A percentile compares a stretch with the other conserved stretches of the same genome.
phyloP scores from a whole-genome alignment of 768 basidiomycete species.

The Trametes maxima region DNA sequence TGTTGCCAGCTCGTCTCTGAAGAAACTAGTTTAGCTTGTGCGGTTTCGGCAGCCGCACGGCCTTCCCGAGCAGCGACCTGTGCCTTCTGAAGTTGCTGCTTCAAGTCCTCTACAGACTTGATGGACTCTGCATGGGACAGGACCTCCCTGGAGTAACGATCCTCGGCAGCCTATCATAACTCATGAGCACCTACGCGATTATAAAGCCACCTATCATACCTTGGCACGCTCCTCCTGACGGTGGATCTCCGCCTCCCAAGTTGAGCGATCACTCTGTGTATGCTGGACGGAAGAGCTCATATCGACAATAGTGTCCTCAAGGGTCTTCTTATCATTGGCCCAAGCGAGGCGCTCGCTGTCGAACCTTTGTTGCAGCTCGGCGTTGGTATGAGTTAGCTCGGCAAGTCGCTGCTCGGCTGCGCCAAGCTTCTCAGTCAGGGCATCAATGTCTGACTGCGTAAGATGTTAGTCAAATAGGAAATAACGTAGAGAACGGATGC shows the following conservation, averaged over 20 bases:
- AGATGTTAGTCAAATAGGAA: slow-evolving; percentile 14
- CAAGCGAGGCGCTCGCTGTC: slow-evolving; percentile 73
- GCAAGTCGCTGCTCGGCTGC: slow-evolving; percentile 55
- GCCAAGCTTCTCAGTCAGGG: slow-evolving; percentile 64
- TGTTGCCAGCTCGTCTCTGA: slow-evolving; percentile 82
- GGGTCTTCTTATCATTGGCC: slow-evolving; percentile 75
- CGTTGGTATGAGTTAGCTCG: slow-evolving; percentile 50
- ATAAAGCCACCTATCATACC: slow-evolving; percentile 37
- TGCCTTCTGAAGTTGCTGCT: slow-evolving; percentile 56
- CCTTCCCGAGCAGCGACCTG: slow-evolving; percentile 61
- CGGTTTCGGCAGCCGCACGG: slow-evolving; percentile 67
- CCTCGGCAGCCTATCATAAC: slow-evolving; percentile 57
- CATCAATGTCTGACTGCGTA: slow-evolving; percentile 60
- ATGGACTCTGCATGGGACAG: slow-evolving; percentile 84
- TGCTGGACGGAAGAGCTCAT: slow-evolving; percentile 74
- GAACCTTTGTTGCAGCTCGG: slow-evolving; percentile 62
- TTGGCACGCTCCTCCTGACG: slow-evolving; percentile 69
- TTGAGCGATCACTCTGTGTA: slow-evolving; percentile 61
- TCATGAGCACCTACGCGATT: background rate
- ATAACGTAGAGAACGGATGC: too few relatives aligned
- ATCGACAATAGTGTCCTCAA: slow-evolving; percentile 83
- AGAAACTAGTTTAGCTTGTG: slow-evolving; percentile 66
- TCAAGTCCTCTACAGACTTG: slow-evolving; percentile 66
- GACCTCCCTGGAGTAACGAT: slow-evolving; percentile 80
- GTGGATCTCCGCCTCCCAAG: slow-evolving; percentile 67